Percentiles rank a stretch among this genome's conserved stretches.
phyloP scores from a whole-genome alignment of 495 filamentous ascomycete genomes.

The Hypoxylon rickii region DNA sequence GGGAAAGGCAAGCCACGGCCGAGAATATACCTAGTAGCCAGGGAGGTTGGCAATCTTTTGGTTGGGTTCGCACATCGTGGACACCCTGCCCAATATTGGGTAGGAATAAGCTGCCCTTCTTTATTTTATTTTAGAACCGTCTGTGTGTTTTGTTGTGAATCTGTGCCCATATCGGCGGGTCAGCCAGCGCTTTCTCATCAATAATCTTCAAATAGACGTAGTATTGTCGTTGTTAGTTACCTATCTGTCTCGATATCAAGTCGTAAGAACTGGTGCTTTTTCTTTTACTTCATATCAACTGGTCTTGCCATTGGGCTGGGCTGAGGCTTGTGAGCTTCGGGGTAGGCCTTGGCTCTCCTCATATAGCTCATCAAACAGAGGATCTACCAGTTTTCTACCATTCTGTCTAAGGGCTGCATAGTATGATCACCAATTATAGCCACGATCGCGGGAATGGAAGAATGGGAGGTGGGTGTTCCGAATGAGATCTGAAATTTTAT shows the following conservation, averaged over 20 bases:
- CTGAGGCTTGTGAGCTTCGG: constrained; percentile 1
- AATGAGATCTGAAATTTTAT: constrained; percentile 16
- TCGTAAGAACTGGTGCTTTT: too few relatives aligned
- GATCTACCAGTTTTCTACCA: constrained; percentile 9
- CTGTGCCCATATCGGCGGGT: constrained; percentile 23
- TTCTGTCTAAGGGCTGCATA: constrained; percentile 3
- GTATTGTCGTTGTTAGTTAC: not conserved
- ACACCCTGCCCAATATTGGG: constrained; percentile 27
- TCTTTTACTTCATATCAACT: too few relatives aligned
- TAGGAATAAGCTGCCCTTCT: constrained; percentile 20
- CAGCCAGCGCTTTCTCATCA: constrained; percentile 8
- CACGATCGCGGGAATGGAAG: not conserved
- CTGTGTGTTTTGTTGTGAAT: constrained; percentile 22
- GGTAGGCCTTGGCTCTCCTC: constrained; percentile 6
- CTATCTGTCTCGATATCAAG: not conserved
- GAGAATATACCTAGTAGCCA: constrained; percentile 23
- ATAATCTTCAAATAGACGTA: constrained; percentile 7
- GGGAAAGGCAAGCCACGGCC: constrained; percentile 21
- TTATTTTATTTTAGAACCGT: constrained; percentile 20
- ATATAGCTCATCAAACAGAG: constrained; percentile 16
- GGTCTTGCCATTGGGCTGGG: constrained; percentile 21
- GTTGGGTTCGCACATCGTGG: constrained; percentile 24
- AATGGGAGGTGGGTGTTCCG: constrained; percentile 4
- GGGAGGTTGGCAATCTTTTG: constrained; percentile 27
- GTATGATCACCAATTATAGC: constrained; percentile 24